Evolutionary conservation across 2,329 filamentous ascomycete species (phyloP).

Genomic region (Juglanconis sp.): DNA sequence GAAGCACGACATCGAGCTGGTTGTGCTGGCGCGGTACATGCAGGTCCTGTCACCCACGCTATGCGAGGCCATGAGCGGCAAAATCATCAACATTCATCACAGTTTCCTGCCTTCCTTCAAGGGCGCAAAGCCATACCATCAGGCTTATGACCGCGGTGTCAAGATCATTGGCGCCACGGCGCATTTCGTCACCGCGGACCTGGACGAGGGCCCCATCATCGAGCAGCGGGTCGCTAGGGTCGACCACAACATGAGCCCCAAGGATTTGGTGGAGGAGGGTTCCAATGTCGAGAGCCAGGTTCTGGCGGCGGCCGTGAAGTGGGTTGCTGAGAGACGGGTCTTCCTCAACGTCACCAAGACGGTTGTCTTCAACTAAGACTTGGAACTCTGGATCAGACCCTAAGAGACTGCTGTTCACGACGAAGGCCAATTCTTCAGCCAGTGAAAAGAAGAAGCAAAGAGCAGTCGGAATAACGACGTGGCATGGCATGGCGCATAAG

Average conservation of each 20-base stretch:
- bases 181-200: constrained; percentile 80
- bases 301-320: constrained; percentile 76
- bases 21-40: constrained; percentile 84
- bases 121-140: constrained; percentile 83
- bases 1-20: constrained; percentile 69
- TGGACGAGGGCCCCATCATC: constrained; percentile 85
- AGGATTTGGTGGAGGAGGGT: constrained; percentile 74
- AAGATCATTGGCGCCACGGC: constrained; percentile 87
- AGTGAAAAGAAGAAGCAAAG: not conserved
- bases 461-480: not conserved
- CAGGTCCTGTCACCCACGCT: constrained; percentile 74
- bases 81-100: constrained; percentile 92
- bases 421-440: not conserved
- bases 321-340: constrained; percentile 74
- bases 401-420: not conserved
- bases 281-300: constrained; percentile 84
- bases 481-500: not conserved
- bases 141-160: constrained; percentile 80
- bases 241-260: constrained; percentile 72
- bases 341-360: constrained; percentile 79
- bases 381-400: not conserved
- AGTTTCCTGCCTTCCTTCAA: constrained; percentile 85
- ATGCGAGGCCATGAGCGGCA: constrained; percentile 75
- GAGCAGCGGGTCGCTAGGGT: constrained; percentile 78
- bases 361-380: constrained; percentile 61